Conservation (phyloP, 2,329 filamentous ascomycete species). For the Metarhizium anisopliae region DNA sequence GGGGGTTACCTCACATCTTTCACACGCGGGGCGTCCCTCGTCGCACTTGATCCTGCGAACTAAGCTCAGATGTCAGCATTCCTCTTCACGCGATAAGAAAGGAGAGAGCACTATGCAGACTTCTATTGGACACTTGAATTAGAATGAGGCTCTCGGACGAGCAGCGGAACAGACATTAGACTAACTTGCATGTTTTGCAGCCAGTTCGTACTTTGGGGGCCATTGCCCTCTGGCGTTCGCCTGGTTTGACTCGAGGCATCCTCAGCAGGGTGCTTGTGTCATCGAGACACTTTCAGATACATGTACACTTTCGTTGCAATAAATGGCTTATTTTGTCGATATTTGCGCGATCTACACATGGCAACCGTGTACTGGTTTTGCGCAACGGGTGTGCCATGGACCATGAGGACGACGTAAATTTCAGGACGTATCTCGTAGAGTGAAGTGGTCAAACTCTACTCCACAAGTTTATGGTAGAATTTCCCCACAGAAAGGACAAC, state of each 20-base stretch:
- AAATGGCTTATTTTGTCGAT: background rate
- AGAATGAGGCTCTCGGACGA: background rate
- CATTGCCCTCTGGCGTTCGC: constrained; percentile 5
- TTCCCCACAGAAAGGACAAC: background rate
- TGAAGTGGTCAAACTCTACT: background rate
- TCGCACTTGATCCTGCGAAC: constrained; percentile 9
- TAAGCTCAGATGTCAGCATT: constrained; percentile 1
- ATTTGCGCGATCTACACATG: background rate
- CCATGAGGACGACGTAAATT: background rate
- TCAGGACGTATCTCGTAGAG: background rate
- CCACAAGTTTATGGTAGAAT: background rate
- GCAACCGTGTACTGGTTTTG: background rate
- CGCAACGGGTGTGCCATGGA: too few species aligned
- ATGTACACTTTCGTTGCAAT: background rate
- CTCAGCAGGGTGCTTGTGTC: background rate
- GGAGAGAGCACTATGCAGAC: background rate
- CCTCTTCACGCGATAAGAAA: background rate
- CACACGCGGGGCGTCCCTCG: constrained; percentile 4
- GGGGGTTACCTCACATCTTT: constrained; percentile 2
- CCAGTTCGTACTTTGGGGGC: constrained; percentile 8
- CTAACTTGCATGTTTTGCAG: constrained; percentile 8
- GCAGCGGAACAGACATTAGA: background rate
- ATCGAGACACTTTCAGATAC: background rate
- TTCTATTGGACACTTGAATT: background rate
- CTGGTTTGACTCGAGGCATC: constrained; percentile 8